Evolutionary conservation across 768 basidiomycete genomes (phyloP), one percentile per base, ranked within the genome.

Genomic region (Leccinum boreale): DNA sequence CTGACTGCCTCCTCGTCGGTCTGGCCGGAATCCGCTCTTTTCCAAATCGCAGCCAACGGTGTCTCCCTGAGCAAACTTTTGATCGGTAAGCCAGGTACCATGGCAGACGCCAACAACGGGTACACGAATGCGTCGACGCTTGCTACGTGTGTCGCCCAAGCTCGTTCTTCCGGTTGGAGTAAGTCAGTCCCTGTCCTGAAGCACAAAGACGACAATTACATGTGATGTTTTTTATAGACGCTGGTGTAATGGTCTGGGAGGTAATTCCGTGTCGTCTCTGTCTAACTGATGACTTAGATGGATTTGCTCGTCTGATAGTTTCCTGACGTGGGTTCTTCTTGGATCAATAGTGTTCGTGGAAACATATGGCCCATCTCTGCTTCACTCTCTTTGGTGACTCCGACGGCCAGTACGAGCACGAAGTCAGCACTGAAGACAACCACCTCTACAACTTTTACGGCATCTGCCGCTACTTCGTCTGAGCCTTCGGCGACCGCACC

Each of bases 11-110:
- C 78, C 1, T 77, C 77, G 10, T 68, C 70, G 23, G 57, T 63
- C 5, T 81, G 70, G 69, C 79, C 79, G 2, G 57, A 70, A 19
- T 72, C 79, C 3, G 66, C 77, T 0, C 59, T 82, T 26, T 77
- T 81, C 64, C 72, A 81, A 65, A 80, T 81, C 49, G 69, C 73
- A 35, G 77, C 78, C 1, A 80, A 73, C 58, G 86, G 85, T n/a
- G 80, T 90, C 8, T 70, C 79, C 5, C 69, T 85, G 36, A 71
- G 79, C 66, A 89, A 90, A 71, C 76, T 90, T 51, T 84, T 89
- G 55, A 86, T 91, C 64, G 89, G 89, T 7, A 90, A 90, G 70
- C 88, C 87, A 6, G 83, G 83, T 4, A 55, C 77, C 0, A 65
- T 63, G 1, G 57, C 71, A 11, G 81, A 83, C 45, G 84, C 85